phyloP scores from a whole-genome alignment of 176 grass and related monocot genomes.

The Oryza punctata region DNA sequence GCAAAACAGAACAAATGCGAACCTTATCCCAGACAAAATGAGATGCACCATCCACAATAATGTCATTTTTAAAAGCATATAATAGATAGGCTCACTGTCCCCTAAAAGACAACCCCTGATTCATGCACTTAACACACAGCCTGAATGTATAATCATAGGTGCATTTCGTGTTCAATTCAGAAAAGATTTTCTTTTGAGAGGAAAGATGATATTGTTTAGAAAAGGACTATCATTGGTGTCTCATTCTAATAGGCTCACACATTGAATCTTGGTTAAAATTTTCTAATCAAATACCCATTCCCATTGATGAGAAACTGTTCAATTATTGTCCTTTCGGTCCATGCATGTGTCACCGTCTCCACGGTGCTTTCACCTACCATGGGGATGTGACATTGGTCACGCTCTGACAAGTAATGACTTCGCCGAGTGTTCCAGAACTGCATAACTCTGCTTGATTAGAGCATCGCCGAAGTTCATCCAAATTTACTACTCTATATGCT shows the following conservation, averaged over 20 bases:
- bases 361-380: not conserved
- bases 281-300: not conserved
- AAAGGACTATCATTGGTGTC: not conserved
- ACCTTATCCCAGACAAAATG: not conserved
- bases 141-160: not conserved
- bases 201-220: not conserved
- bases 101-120: not conserved
- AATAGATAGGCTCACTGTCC: not conserved
- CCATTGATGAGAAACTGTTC: not conserved
- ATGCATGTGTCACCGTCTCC: constrained; percentile 26
- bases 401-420: not conserved
- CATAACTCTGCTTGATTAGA: not conserved
- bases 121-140: not conserved
- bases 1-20: not conserved
- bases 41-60: constrained; percentile 21
- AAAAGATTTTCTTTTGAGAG: not conserved
- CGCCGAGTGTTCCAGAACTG: not conserved
- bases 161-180: not conserved
- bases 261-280: not conserved
- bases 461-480: no score
- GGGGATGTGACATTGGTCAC: constrained; percentile 3
- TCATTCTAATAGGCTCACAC: not conserved
- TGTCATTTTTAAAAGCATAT: not conserved
- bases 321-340: constrained; percentile 41
- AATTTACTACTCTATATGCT: no score